Percentiles rank a stretch among this genome's conserved stretches.
Conservation (phyloP, 2,329 filamentous ascomycete species). For the Epichloe sp. region DNA sequence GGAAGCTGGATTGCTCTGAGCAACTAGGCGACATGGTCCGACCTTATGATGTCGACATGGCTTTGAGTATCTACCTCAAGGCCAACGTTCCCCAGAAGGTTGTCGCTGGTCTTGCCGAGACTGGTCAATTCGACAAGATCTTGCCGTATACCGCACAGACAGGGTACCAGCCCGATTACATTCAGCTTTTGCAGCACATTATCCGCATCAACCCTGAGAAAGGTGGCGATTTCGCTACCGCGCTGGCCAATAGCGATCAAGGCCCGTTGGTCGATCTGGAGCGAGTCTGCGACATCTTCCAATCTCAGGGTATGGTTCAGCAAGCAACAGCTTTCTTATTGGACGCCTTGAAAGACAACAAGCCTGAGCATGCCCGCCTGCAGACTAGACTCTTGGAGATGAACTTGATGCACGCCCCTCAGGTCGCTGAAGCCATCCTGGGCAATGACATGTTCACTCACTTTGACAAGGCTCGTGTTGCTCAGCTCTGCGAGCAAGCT, state of each 20-base stretch:
- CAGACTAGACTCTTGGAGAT: conserved; percentile 95
- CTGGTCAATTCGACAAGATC: conserved; percentile 94
- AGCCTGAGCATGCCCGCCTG: conserved; percentile 80
- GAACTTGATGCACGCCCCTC: conserved; percentile 92
- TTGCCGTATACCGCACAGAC: conserved; percentile 75
- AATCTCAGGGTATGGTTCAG: conserved; percentile 94
- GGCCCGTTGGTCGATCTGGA: conserved; percentile 85
- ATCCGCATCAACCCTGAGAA: conserved; percentile 86
- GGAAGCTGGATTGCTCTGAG: conserved; percentile 92
- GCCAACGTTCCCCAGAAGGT: conserved; percentile 89
- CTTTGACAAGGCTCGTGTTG: conserved; percentile 84
- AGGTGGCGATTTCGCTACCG: conserved; percentile 86
- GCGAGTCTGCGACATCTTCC: conserved; percentile 93
- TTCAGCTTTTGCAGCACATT: conserved; percentile 81
- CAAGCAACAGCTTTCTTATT: conserved; percentile 96
- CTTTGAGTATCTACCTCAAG: conserved; percentile 78
- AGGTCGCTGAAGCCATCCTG: conserved; percentile 94
- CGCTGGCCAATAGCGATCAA: conserved; percentile 77
- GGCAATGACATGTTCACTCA: conserved; percentile 98
- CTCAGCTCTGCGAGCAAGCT: conserved; percentile 83
- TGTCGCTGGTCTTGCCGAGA: conserved; percentile 87
- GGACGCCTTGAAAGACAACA: conserved; percentile 89
- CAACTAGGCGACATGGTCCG: conserved; percentile 91
- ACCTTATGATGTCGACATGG: conserved; percentile 76
- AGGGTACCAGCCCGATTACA: conserved; percentile 92